These are phyloP conservation scores for Crithidia mellificae DNA, from an alignment of 208 protist species.

Conservation along the genomic window DNA sequence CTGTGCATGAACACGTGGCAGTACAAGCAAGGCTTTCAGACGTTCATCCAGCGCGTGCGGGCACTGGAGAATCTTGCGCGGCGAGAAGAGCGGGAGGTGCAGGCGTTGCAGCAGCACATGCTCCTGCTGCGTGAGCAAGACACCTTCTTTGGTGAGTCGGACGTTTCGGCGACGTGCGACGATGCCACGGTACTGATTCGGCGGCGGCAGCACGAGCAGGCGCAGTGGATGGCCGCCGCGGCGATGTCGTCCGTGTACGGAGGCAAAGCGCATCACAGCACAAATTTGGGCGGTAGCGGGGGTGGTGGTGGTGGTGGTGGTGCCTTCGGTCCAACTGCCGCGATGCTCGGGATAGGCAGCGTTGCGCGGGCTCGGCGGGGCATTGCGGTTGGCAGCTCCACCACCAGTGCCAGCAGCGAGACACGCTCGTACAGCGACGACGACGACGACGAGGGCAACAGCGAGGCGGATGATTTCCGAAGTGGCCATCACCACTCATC, in stretches of 20 bases:
- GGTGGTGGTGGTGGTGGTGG: too few relatives aligned
- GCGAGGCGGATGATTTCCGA: too few relatives aligned
- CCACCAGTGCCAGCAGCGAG: slow-evolving; percentile 27
- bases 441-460: background rate
- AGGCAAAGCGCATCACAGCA: background rate
- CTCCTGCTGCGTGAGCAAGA: slow-evolving; percentile 35
- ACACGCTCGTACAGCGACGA: slow-evolving; percentile 9
- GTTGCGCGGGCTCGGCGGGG: background rate
- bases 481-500: background rate
- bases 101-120: slow-evolving; percentile 67
- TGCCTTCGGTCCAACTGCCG: too few relatives aligned
- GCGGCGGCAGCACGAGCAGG: slow-evolving; percentile 31
- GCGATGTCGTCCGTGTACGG: background rate
- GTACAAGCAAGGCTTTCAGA: slow-evolving; percentile 60
- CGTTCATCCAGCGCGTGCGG: slow-evolving; percentile 38
- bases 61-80: slow-evolving; percentile 29
- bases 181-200: slow-evolving; percentile 33
- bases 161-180: slow-evolving; percentile 46
- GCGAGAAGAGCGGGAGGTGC: slow-evolving; percentile 49
- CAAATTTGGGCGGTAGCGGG: background rate
- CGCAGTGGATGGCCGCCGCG: slow-evolving; percentile 35
- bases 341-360: background rate
- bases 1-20: slow-evolving; percentile 62
- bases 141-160: slow-evolving; percentile 33
- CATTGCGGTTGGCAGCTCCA: slow-evolving; percentile 10